These are phyloP conservation scores for Citrus hindsii DNA, from an alignment of 345 rosid genomes.

Conservation along the genomic window DNA sequence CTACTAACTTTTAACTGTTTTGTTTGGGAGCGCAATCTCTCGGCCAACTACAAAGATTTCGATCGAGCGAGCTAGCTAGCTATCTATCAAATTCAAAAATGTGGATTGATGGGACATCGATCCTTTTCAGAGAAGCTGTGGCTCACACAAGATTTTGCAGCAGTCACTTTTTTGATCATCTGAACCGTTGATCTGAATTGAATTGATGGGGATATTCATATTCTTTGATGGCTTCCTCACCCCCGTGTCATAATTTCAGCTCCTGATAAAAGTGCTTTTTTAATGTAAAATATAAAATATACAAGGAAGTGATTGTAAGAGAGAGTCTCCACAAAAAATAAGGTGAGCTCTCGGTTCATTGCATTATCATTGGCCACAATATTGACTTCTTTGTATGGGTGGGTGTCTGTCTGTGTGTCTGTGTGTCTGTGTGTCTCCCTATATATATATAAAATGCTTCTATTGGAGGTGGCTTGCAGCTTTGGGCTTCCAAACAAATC, in stretches of 20 bases:
- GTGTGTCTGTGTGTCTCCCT: too few relatives aligned
- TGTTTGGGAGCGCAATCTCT: background rate
- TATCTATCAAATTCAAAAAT: background rate
- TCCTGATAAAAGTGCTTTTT: background rate
- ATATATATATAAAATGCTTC: background rate
- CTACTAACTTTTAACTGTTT: background rate
- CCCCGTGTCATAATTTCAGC: slow-evolving; percentile 1
- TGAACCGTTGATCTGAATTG: slow-evolving; percentile 18
- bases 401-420: too few relatives aligned
- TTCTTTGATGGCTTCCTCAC: background rate
- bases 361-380: background rate
- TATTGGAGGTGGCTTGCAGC: too few relatives aligned
- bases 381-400: too few relatives aligned
- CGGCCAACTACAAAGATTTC: slow-evolving; percentile 1
- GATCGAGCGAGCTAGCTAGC: background rate
- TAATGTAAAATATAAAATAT: too few relatives aligned
- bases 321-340: too few relatives aligned
- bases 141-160: background rate
- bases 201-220: slow-evolving; percentile 20
- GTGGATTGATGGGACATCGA: slow-evolving; percentile 23
- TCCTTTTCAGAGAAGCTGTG: slow-evolving; percentile 16
- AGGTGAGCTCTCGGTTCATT: too few relatives aligned
- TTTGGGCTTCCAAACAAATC: background rate
- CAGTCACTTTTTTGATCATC: slow-evolving; percentile 7
- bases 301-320: background rate